Percentiles rank a stretch among this genome's conserved stretches.
phyloP scores from a whole-genome alignment of 1,284 basidiomycete species.

The Wolfiporia cocos region DNA sequence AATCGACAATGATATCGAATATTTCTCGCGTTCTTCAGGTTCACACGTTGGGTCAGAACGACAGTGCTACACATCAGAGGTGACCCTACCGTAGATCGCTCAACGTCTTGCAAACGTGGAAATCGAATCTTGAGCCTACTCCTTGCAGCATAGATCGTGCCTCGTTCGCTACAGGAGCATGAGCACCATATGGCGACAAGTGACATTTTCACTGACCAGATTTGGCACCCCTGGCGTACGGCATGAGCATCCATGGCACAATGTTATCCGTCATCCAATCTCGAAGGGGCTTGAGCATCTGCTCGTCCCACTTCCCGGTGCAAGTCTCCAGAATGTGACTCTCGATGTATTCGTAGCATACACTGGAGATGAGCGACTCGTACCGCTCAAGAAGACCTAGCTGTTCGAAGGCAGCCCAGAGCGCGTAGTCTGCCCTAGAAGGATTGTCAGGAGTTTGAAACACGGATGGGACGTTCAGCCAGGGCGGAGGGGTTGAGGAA shows the following conservation, averaged over 20 bases:
- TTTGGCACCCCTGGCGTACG: slow-evolving; percentile 64
- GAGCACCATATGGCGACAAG: not conserved
- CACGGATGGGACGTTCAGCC: slow-evolving; percentile 10
- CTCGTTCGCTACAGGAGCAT: slow-evolving; percentile 49
- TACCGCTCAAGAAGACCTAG: slow-evolving; percentile 82
- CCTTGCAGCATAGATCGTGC: slow-evolving; percentile 69
- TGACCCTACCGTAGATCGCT: slow-evolving; percentile 72
- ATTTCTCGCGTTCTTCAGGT: slow-evolving; percentile 72
- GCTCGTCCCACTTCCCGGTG: slow-evolving; percentile 61
- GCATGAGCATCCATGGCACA: slow-evolving; percentile 77
- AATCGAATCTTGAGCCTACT: slow-evolving; percentile 84
- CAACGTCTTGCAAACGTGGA: slow-evolving; percentile 84
- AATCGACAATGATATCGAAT: slow-evolving; percentile 94
- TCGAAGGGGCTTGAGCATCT: slow-evolving; percentile 57
- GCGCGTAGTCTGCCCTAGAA: slow-evolving; percentile 26
- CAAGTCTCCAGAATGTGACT: slow-evolving; percentile 62
- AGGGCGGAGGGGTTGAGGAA: slow-evolving; percentile 15
- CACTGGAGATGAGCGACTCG: slow-evolving; percentile 75
- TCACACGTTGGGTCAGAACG: too few relatives aligned
- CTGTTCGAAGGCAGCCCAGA: slow-evolving; percentile 63
- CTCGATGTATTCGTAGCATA: slow-evolving; percentile 84
- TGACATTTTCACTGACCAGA: slow-evolving; percentile 34
- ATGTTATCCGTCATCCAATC: slow-evolving; percentile 75
- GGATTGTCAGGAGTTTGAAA: not conserved
- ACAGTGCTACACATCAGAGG: too few relatives aligned